Conservation (phyloP, 805 yeast species). For the Pachysolen tannophilus region DNA sequence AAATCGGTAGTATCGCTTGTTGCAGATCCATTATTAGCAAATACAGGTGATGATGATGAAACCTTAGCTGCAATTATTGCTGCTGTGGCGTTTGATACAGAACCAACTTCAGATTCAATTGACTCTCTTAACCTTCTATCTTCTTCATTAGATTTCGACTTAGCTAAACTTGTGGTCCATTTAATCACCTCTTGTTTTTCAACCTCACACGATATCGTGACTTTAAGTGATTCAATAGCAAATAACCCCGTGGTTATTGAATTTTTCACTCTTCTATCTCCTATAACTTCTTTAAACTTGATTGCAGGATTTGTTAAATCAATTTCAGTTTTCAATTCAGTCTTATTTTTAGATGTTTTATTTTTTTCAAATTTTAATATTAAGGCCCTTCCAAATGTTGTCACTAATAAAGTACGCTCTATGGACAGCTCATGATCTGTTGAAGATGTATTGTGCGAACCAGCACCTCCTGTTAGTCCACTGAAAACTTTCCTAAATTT, state of each 20-base stretch:
- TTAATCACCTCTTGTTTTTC: conserved; percentile 39
- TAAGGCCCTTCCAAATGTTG: conserved; percentile 57
- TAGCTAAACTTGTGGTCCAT: conserved; percentile 53
- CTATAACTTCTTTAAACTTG: conserved; percentile 51
- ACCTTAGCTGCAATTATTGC: conserved; percentile 29
- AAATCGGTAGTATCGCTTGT: background rate
- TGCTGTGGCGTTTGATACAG: conserved; percentile 23
- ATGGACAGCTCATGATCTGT: conserved; percentile 20
- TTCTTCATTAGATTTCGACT: conserved; percentile 37
- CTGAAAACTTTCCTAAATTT: conserved; percentile 22
- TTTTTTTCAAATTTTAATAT: conserved; percentile 37
- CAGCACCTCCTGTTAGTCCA: conserved; percentile 10
- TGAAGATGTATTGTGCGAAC: conserved; percentile 3
- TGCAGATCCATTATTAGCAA: no score
- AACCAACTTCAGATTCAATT: conserved; percentile 22
- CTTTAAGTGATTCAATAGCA: conserved; percentile 47
- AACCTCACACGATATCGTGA: conserved; percentile 50
- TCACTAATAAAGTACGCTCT: conserved; percentile 46
- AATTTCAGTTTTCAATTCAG: conserved; percentile 46
- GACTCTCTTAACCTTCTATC: conserved; percentile 29
- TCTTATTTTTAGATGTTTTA: conserved; percentile 26
- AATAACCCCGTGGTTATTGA: conserved; percentile 36
- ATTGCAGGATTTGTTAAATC: conserved; percentile 43
- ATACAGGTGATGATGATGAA: conserved; percentile 17
- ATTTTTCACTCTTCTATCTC: conserved; percentile 24